These are phyloP conservation scores for Madurella fahalii DNA, from an alignment of 2,329 filamentous ascomycete species.

Conservation along the genomic window DNA sequence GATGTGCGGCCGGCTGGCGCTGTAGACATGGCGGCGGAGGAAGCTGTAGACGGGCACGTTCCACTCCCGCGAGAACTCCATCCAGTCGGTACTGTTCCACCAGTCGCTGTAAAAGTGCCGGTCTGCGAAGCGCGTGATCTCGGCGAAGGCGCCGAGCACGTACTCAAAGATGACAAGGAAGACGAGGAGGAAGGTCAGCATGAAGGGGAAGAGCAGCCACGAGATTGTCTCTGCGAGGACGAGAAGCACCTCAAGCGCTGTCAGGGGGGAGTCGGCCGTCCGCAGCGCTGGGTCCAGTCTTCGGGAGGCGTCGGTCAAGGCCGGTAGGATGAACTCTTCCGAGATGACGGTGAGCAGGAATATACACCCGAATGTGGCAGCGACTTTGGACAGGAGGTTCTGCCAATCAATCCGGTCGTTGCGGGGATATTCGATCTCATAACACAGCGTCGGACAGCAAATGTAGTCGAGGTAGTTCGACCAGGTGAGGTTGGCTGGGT, in stretches of 20 bases:
- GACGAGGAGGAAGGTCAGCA: conserved; percentile 90
- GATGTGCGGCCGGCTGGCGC: conserved; percentile 70
- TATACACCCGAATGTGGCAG: conserved; percentile 93
- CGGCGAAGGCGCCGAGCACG: conserved; percentile 86
- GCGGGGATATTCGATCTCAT: conserved; percentile 93
- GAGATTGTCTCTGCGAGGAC: conserved; percentile 87
- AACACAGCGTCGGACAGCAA: conserved; percentile 91
- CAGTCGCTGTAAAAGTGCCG: conserved; percentile 84
- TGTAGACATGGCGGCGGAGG: conserved; percentile 90
- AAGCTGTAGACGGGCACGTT: conserved; percentile 98
- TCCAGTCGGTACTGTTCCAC: conserved; percentile 81
- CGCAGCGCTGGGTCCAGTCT: conserved; percentile 45
- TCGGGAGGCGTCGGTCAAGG: conserved; percentile 66
- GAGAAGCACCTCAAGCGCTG: conserved; percentile 63
- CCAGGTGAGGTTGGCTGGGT: conserved; percentile 81
- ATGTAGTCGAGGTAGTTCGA: conserved; percentile 82
- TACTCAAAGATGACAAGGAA: conserved; percentile 99
- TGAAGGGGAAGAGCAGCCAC: conserved; percentile 91
- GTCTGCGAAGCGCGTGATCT: conserved; percentile 90
- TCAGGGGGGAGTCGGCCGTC: conserved; percentile 28
- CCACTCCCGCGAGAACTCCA: conserved; percentile 95
- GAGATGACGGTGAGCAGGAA: conserved; percentile 88
- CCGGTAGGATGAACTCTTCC: conserved; percentile 92
- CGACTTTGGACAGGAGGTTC: conserved; percentile 76
- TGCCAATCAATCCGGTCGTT: conserved; percentile 70